phyloP scores from a whole-genome alignment of 75 land plant genomes.

The Pinus taeda region DNA sequence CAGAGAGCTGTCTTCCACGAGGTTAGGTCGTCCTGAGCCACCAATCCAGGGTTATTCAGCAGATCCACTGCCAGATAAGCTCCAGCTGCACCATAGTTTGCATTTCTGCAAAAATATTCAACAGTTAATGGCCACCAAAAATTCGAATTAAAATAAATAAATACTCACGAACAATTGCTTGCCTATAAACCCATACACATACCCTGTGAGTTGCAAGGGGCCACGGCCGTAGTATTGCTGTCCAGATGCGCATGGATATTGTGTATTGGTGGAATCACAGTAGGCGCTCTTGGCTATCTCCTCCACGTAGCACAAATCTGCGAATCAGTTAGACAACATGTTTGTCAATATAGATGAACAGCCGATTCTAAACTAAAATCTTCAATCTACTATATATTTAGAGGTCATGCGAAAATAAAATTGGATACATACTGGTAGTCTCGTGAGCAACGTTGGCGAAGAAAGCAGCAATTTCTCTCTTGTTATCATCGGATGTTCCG shows the following conservation, averaged over 20 bases:
- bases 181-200: too few relatives aligned
- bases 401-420: not conserved
- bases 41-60: not conserved
- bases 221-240: slow-evolving; percentile 1
- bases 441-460: slow-evolving; percentile 25
- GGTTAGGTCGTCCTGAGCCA: not conserved
- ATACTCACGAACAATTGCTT: too few relatives aligned
- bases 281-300: not conserved
- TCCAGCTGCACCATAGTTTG: not conserved
- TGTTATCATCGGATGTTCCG: slow-evolving; percentile 15
- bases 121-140: not conserved
- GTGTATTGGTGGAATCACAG: not conserved
- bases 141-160: not conserved
- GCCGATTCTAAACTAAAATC: too few relatives aligned
- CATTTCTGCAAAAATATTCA: not conserved
- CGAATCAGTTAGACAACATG: too few relatives aligned
- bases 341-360: too few relatives aligned
- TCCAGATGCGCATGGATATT: not conserved
- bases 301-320: too few relatives aligned
- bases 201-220: slow-evolving; percentile 3
- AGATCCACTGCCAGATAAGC: not conserved
- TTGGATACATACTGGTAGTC: not conserved
- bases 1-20: slow-evolving; percentile 5
- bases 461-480: slow-evolving; percentile 26
- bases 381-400: too few relatives aligned